Percentiles rank a stretch among this genome's conserved stretches.
Conservation (phyloP, 768 basidiomycete genomes). For the Phlegmacium glaucopus region DNA sequence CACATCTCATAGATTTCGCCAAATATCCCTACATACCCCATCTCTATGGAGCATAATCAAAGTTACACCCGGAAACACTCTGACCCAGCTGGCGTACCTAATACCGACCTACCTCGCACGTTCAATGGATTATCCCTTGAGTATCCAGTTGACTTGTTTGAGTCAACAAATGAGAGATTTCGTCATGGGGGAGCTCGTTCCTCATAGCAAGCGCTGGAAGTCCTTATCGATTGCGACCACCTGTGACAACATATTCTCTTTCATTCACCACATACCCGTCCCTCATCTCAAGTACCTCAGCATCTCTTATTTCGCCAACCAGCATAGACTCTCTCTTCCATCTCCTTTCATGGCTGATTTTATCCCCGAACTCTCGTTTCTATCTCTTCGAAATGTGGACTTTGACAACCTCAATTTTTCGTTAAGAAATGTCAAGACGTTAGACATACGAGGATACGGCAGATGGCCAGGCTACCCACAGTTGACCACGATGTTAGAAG, state of each 20-base stretch:
- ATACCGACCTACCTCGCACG: slow-evolving; percentile 23
- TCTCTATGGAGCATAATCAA: slow-evolving; percentile 30
- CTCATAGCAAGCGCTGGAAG: slow-evolving; percentile 26
- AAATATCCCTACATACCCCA: slow-evolving; percentile 23
- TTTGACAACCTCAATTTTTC: slow-evolving; percentile 17
- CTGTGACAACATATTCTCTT: slow-evolving; percentile 20
- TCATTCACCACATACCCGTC: slow-evolving; percentile 15
- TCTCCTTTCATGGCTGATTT: slow-evolving; percentile 14
- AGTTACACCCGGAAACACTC: slow-evolving; percentile 22
- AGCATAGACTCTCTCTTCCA: slow-evolving; percentile 14
- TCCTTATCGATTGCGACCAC: slow-evolving; percentile 21
- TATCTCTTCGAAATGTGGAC: slow-evolving; percentile 27
- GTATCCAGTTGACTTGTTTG: slow-evolving; percentile 26
- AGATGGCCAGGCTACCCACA: slow-evolving; percentile 23
- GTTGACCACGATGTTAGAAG: slow-evolving; percentile 22
- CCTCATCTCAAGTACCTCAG: slow-evolving; percentile 22
- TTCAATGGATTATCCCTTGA: slow-evolving; percentile 26
- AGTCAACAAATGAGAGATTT: slow-evolving; percentile 21
- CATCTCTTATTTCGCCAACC: slow-evolving; percentile 20
- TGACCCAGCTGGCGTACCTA: slow-evolving; percentile 12
- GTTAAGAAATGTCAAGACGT: slow-evolving; percentile 18
- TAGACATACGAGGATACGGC: slow-evolving; percentile 28
- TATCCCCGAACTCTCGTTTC: slow-evolving; percentile 20
- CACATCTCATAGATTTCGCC: slow-evolving; percentile 21
- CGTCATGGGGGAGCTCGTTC: slow-evolving; percentile 21